Base-by-base conservation (phyloP, 2,329 filamentous ascomycete species). In the Immersiporthe knoxdaviesiana region DNA sequence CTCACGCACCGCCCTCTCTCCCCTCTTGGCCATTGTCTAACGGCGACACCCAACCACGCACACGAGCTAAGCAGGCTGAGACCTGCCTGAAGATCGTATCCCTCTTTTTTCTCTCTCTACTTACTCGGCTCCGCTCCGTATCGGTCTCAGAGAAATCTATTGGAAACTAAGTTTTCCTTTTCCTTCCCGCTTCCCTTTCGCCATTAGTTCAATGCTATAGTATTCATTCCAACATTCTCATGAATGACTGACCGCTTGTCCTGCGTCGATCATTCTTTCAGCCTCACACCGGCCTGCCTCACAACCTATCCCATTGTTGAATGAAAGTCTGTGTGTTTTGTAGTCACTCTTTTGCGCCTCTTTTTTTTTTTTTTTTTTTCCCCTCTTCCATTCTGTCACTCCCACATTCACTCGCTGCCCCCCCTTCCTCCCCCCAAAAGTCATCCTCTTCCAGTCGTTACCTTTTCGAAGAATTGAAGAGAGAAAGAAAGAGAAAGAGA, bases 211-310 rank as follows among this genome's bases (percentile, higher is more conserved):
- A n/a, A 35, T 35, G n/a, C n/a, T n/a, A n/a, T n/a, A n/a, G n/a
- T 47, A n/a, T 47, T 47, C 44, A n/a, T 47, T 47, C 44, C 1
- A 14, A 47, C 44, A n/a, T 47, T 47, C 2, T 21, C 18, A 47
- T 21, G 10, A 18, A 47, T 47, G 44, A 63, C 47, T 63, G 60
- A 32, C 60, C 39, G 60, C 60, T 32, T 65, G 63, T 27, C 50
- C 50, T 47, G 50, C 35, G 63, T 65, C 24, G 63, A 65, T 56
- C 63, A 35, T 27, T 37, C 63, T n/a, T 30, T 50, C 39, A 32
- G n/a, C 60, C 41, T 63, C 39, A 27, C 52, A 18, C 24, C n/a
- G 24, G 24, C 24, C 24, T 30, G 52, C 27, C 52, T 27, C 24
- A 16, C 27, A 12, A 27, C 14, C 24, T 24, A 27, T 18, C 24